Evolutionary conservation across 2,329 filamentous ascomycete species (phyloP), one percentile per base, ranked within the genome.

Genomic region (Sporothrix schenckii): DNA sequence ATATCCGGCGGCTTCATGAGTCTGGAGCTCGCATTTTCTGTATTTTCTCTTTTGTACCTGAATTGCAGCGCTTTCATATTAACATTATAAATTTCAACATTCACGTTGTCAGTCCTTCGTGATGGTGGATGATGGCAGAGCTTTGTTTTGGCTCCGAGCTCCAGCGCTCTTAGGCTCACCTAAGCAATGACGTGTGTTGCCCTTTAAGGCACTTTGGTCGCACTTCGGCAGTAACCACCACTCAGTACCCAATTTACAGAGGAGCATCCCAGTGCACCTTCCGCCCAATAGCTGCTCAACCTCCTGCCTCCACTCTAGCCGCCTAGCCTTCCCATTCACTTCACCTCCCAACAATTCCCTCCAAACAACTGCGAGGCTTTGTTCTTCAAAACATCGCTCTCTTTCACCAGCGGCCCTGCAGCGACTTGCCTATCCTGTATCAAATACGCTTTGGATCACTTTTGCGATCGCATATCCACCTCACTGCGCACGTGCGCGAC

Each of bases 401-500:
- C 54, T 34, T 34, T 21, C 54, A 41, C 54, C 30, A 27, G 58
- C 58, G n/a, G 41, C 27, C 21, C 16, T 27, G 21, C 16, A 63
- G n/a, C 58, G 58, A 47, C 13, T 13, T 50, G 13, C 24, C 16
- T 30, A 11, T 11, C 7, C 9, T 47, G 0, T n/a, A 7, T 47
- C 14, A 41, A 34, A 34, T 34, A 63, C 60, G 60, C 30, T 41
- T 13, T 60, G 4, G 56, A 14, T 13, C 21, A 14, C 24, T 24
- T 11, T 19, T 50, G 61, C 44, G 24, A 65, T 21, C 61, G 47
- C 27, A 34, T 50, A 19, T 16, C 3, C n/a, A 47, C 39, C 11
- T 63, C 41, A 39, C 39, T 50, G 44, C 61, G 24, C 44, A 52
- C 63, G 16, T 50, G 27, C 63, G 52, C 44, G 63, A 66, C 65